Evolutionary conservation across 257 asterid species (phyloP).

Genomic region (Phtheirospermum japonicum): DNA sequence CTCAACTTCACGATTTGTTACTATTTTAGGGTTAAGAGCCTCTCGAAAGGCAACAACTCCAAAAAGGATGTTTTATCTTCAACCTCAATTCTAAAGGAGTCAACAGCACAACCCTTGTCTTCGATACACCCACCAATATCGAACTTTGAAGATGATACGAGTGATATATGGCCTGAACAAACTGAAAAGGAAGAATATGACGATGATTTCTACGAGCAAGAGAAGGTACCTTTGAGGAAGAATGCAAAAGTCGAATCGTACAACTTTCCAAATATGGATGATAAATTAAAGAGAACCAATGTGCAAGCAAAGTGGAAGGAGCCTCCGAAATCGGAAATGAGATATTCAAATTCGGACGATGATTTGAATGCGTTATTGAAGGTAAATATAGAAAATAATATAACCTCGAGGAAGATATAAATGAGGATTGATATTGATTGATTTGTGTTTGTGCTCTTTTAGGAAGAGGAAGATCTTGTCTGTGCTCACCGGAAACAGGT

Average conservation of each 20-base stretch:
- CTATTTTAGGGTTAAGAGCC: constrained; percentile 82
- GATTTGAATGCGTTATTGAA: constrained; percentile 71
- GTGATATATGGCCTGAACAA: constrained; percentile 87
- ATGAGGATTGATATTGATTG: background rate
- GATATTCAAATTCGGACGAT: constrained; percentile 47
- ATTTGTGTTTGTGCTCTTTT: constrained; percentile 24
- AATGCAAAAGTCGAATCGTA: constrained; percentile 53
- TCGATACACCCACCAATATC: constrained; percentile 53
- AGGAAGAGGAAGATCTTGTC: constrained; percentile 96
- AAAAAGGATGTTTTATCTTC: constrained; percentile 71
- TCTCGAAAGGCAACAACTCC: constrained; percentile 76
- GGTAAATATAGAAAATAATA: constrained; percentile 37
- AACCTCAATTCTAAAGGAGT: constrained; percentile 69
- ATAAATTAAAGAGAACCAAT: constrained; percentile 57
- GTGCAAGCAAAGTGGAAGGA: constrained; percentile 75
- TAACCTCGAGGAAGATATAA: constrained; percentile 4
- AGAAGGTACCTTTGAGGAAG: constrained; percentile 61
- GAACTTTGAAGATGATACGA: constrained; percentile 70
- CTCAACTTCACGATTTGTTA: constrained; percentile 17
- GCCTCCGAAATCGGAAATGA: constrained; percentile 61
- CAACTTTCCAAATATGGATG: constrained; percentile 50
- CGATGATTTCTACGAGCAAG: constrained; percentile 75
- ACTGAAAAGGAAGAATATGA: constrained; percentile 76
- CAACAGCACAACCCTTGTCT: constrained; percentile 56
- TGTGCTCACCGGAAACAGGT: constrained; percentile 85